A percentile compares a stretch with the other conserved stretches of the same genome.
These are phyloP conservation scores for Fistulinella prunicolor DNA, from an alignment of 768 basidiomycete genomes.

Conservation along the genomic window DNA sequence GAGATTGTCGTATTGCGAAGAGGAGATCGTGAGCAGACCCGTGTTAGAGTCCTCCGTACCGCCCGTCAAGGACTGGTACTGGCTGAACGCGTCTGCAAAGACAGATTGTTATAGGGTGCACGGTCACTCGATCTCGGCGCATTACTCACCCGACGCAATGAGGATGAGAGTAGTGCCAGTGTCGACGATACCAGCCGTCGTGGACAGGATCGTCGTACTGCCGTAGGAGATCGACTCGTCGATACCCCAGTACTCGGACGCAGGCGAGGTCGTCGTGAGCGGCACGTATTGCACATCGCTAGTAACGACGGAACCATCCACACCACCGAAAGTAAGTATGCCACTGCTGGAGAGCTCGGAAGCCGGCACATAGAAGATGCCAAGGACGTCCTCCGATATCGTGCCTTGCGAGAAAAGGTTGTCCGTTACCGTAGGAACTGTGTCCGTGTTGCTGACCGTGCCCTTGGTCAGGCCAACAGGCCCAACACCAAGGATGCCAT, in stretches of 20 bases:
- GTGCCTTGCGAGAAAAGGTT: constrained; percentile 30
- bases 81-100: constrained; percentile 25
- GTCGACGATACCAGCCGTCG: background rate
- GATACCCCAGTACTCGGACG: constrained; percentile 22
- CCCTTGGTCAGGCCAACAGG: constrained; percentile 33
- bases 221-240: constrained; percentile 13
- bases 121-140: background rate
- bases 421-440: constrained; percentile 35
- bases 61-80: constrained; percentile 28
- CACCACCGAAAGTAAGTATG: background rate
- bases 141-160: background rate
- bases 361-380: constrained; percentile 30
- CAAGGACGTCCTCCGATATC: constrained; percentile 27
- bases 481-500: constrained; percentile 39
- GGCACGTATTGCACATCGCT: background rate
- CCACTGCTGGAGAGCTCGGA: background rate
- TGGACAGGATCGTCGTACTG: background rate
- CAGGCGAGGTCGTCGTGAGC: background rate
- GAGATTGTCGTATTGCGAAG: constrained; percentile 24
- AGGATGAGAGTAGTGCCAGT: no score
- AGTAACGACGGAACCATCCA: background rate
- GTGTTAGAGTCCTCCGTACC: constrained; percentile 24
- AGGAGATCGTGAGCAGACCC: constrained; percentile 29
- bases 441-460: constrained; percentile 11
- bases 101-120: constrained; percentile 7